These are phyloP conservation scores for Globisporangium takayamanum DNA, from an alignment of 352 stramenopile genomes.

Conservation along the genomic window DNA sequence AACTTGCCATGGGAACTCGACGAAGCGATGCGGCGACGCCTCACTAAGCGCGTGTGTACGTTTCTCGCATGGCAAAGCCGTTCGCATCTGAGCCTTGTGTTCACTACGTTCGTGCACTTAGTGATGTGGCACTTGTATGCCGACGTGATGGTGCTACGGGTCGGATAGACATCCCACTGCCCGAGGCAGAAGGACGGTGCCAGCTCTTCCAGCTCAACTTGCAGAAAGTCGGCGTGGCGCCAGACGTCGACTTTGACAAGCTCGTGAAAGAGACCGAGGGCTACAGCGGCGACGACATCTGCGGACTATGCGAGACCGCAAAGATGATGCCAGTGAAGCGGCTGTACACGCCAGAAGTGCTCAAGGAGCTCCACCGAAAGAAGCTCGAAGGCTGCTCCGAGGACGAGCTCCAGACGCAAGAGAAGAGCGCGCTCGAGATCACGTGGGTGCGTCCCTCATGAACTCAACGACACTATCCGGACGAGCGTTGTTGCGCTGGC, in stretches of 20 bases:
- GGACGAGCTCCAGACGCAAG: conserved; percentile 44
- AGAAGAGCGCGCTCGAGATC: conserved; percentile 55
- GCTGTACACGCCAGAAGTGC: conserved; percentile 62
- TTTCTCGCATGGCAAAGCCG: neutral
- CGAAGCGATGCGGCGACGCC: conserved; percentile 90
- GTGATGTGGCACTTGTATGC: neutral
- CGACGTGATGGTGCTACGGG: neutral
- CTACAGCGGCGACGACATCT: conserved; percentile 57
- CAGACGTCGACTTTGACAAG: conserved; percentile 71
- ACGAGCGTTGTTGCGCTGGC: neutral
- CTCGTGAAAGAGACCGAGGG: conserved; percentile 66
- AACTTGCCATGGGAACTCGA: conserved; percentile 98
- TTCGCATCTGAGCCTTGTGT: neutral
- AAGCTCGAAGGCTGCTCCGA: conserved; percentile 49
- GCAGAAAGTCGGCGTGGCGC: conserved; percentile 64
- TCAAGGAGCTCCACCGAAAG: conserved; percentile 49
- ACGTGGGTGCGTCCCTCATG: conserved; percentile 22
- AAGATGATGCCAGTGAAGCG: conserved; percentile 82
- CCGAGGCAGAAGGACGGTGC: conserved; percentile 41
- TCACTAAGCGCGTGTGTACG: conserved; percentile 95
- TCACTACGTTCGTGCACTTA: neutral
- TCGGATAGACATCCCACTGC: conserved; percentile 42
- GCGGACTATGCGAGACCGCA: conserved; percentile 54
- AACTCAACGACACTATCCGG: neutral
- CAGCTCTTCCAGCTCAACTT: conserved; percentile 78